Percentiles rank a stretch among this genome's conserved stretches.
Conservation (phyloP, 2,329 filamentous ascomycete species). For the Alternaria arborescens region DNA sequence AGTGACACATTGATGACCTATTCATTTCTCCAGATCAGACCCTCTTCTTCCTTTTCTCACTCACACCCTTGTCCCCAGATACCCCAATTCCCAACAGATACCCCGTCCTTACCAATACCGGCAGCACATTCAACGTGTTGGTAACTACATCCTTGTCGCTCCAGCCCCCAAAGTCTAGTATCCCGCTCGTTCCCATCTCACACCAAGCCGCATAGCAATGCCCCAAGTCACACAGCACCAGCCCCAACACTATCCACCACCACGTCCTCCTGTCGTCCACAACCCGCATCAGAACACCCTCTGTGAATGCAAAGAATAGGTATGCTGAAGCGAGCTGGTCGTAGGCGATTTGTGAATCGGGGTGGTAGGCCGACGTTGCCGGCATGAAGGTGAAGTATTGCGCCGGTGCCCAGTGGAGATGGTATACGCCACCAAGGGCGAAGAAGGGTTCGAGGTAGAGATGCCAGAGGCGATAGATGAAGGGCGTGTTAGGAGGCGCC, state of each 20-base stretch:
- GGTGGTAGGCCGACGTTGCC: conserved; percentile 55
- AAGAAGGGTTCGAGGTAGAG: conserved; percentile 72
- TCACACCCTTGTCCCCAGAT: conserved; percentile 7
- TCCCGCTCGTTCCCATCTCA: conserved; percentile 40
- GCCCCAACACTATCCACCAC: conserved; percentile 70
- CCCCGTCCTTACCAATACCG: conserved; percentile 43
- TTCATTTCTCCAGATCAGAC: conserved; percentile 2
- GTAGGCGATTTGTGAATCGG: conserved; percentile 64
- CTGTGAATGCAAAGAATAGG: conserved; percentile 77
- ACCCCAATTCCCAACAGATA: conserved; percentile 51
- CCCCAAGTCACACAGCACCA: conserved; percentile 77
- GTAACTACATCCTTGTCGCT: conserved; percentile 51
- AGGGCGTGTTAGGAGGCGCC: conserved; percentile 51
- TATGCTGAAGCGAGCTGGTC: conserved; percentile 81
- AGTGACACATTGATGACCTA: not conserved
- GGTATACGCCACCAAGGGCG: conserved; percentile 62
- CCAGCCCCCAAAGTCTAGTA: conserved; percentile 43
- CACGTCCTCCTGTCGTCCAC: conserved; percentile 74
- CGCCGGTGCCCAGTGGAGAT: conserved; percentile 58
- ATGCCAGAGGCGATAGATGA: conserved; percentile 76
- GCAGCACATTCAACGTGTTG: conserved; percentile 44
- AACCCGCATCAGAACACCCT: conserved; percentile 75
- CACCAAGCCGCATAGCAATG: conserved; percentile 64
- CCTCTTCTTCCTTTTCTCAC: conserved; percentile 22
- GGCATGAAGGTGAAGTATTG: conserved; percentile 71